phyloP scores from a whole-genome alignment of 129 eudicot genomes.

The Chrysanthemum seticuspe region DNA sequence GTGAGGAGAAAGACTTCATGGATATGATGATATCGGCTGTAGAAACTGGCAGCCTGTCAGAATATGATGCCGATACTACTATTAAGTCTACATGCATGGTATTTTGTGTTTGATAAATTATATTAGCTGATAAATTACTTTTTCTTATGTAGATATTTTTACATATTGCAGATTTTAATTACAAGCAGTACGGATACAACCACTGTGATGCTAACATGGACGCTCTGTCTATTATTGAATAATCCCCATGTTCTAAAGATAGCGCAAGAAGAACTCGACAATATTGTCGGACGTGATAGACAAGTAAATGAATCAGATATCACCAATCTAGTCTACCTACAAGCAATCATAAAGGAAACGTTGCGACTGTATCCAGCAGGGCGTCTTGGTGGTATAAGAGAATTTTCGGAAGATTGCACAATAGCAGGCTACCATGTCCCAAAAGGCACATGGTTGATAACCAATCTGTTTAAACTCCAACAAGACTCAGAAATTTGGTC shows the following conservation, averaged over 20 bases:
- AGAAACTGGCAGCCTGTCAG: neutral
- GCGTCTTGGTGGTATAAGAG: constrained; percentile 7
- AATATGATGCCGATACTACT: neutral
- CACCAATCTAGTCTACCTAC: constrained; percentile 29
- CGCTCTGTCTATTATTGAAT: constrained; percentile 1
- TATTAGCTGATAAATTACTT: neutral
- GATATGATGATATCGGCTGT: neutral
- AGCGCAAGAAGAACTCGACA: constrained; percentile 63
- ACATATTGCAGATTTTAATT: constrained; percentile 10
- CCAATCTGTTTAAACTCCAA: constrained; percentile 25
- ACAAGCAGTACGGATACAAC: constrained; percentile 10
- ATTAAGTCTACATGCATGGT: no score
- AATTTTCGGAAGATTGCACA: constrained; percentile 21
- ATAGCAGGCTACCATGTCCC: constrained; percentile 20
- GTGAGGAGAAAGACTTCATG: neutral
- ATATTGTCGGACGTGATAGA: constrained; percentile 54
- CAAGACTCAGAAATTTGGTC: constrained; percentile 21
- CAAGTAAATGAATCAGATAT: constrained; percentile 50
- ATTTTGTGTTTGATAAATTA: no score
- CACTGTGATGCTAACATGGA: constrained; percentile 12
- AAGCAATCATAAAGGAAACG: constrained; percentile 21
- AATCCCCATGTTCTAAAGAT: neutral
- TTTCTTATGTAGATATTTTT: neutral
- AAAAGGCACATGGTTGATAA: constrained; percentile 14
- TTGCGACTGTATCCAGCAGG: constrained; percentile 22